These are phyloP conservation scores for Zymoseptoria pseudotritici DNA, from an alignment of 2,329 filamentous ascomycete species.

Conservation along the genomic window DNA sequence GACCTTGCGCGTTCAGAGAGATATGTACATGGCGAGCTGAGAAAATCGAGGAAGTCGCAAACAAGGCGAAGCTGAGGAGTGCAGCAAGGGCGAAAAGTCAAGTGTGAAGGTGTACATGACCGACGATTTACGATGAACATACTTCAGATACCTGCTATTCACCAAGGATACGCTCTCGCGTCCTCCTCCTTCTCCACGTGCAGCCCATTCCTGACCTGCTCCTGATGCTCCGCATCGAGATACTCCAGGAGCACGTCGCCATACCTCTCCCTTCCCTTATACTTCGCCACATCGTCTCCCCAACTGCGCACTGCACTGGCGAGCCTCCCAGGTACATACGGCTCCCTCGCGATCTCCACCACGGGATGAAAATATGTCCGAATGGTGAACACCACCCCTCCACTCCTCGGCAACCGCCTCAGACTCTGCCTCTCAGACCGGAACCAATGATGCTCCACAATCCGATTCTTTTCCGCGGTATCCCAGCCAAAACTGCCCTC, in stretches of 20 bases:
- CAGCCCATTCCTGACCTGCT: slow-evolving; percentile 62
- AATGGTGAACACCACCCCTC: slow-evolving; percentile 62
- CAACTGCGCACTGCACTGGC: slow-evolving; percentile 74
- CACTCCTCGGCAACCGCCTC: slow-evolving; percentile 46
- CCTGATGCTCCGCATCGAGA: slow-evolving; percentile 64
- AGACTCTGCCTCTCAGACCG: slow-evolving; percentile 68
- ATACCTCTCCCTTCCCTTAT: slow-evolving; percentile 74
- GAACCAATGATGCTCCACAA: slow-evolving; percentile 68
- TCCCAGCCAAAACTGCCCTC: slow-evolving; percentile 58
- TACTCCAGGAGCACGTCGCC: slow-evolving; percentile 66
- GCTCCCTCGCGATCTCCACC: slow-evolving; percentile 59
- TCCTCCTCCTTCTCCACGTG: slow-evolving; percentile 56
- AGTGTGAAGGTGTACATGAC: slow-evolving; percentile 11
- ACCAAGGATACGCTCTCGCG: slow-evolving; percentile 55
- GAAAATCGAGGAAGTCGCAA: slow-evolving; percentile 54
- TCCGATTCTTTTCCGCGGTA: slow-evolving; percentile 65
- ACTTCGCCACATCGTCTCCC: slow-evolving; percentile 67
- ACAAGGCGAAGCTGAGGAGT: slow-evolving; percentile 21
- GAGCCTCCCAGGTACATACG: slow-evolving; percentile 68
- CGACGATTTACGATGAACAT: background rate
- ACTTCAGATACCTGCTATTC: slow-evolving; percentile 1
- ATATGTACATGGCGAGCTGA: slow-evolving; percentile 69
- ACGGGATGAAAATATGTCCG: slow-evolving; percentile 72
- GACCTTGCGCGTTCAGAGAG: slow-evolving; percentile 73
- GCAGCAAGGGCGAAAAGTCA: slow-evolving; percentile 14